Evolutionary conservation across 441 rosid genomes (phyloP).

Genomic region (Syzygium malaccense): DNA sequence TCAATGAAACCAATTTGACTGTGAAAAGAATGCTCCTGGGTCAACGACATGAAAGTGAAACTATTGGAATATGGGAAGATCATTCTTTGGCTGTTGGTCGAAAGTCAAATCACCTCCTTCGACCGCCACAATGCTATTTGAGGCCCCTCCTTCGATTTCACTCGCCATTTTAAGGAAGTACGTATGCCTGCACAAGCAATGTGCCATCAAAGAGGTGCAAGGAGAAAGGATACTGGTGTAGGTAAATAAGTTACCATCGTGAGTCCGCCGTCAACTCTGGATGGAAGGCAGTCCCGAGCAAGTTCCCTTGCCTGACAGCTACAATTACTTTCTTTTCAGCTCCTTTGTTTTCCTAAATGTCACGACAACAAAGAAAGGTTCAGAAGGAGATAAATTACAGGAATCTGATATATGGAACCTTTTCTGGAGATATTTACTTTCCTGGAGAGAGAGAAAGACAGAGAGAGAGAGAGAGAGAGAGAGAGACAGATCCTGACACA

Average conservation of each 20-base stretch:
- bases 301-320: constrained; percentile 74
- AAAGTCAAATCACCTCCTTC: constrained; percentile 29
- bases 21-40: neutral
- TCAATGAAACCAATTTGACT: neutral
- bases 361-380: neutral
- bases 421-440: neutral
- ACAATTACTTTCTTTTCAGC: constrained; percentile 73
- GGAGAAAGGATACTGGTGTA: neutral
- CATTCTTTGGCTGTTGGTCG: constrained; percentile 36
- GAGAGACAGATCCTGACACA: neutral
- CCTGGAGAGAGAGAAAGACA: neutral
- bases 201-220: neutral
- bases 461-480: neutral
- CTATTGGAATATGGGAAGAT: constrained; percentile 63
- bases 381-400: neutral
- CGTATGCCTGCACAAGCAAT: constrained; percentile 57
- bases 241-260: constrained; percentile 51
- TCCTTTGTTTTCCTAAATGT: constrained; percentile 45
- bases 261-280: constrained; percentile 90
- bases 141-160: constrained; percentile 41
- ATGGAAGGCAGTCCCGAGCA: constrained; percentile 90
- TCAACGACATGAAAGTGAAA: neutral
- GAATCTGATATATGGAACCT: neutral
- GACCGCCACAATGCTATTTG: constrained; percentile 33
- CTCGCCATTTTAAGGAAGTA: constrained; percentile 70